Evolutionary conservation across 2,329 filamentous ascomycete species (phyloP), one percentile per base, ranked within the genome.

Genomic region (Verticillium nonalfalfae): DNA sequence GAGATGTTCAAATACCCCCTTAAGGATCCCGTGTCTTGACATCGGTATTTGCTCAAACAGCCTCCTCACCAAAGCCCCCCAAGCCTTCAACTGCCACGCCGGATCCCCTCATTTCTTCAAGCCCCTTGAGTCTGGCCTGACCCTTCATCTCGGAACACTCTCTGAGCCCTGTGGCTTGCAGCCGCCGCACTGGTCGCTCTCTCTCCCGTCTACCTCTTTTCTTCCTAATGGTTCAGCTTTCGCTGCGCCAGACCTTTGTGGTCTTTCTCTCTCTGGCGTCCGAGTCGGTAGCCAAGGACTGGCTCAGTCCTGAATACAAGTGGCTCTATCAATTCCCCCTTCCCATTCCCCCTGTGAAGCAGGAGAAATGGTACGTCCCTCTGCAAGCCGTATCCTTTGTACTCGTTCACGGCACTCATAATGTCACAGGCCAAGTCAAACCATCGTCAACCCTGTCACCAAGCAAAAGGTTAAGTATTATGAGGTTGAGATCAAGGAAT

Each of bases 301-400:
- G 66, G 64, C 38, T 66, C 9, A 71, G 69, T 40, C 75, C 75
- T 2, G 70, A 70, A 34, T 78, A 78, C 64, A 67, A 67, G 58
- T 72, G 71, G 66, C 69, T 78, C 38, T 78, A 73, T 64, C 63
- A 74, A 54, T 71, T 72, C 14, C 72, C 78, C 7, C 71, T 83
- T 2, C 79, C 79, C 1, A 78, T 79, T 35, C 75, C 78, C 4
- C 75, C 79, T 1, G 62, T 77, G 3, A 80, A 80, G 64, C 62
- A 73, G 50, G 74, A 74, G 59, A 72, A 73, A 75, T 81, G 68
- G 66, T 76, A 65, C 31, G 60, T 54, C n/a, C 40, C n/a, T 60
- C 10, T 52, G 45, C 45, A 7, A 18, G n/a, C 45, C 9, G 26
- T 31, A 31, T 31, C 7, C 11, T 26, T 4, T 3, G 0, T n/a